Percentiles rank a stretch among this genome's conserved stretches.
Evolutionary conservation across 495 filamentous ascomycete genomes (phyloP).

Genomic region (Penicilliopsis zonata): DNA sequence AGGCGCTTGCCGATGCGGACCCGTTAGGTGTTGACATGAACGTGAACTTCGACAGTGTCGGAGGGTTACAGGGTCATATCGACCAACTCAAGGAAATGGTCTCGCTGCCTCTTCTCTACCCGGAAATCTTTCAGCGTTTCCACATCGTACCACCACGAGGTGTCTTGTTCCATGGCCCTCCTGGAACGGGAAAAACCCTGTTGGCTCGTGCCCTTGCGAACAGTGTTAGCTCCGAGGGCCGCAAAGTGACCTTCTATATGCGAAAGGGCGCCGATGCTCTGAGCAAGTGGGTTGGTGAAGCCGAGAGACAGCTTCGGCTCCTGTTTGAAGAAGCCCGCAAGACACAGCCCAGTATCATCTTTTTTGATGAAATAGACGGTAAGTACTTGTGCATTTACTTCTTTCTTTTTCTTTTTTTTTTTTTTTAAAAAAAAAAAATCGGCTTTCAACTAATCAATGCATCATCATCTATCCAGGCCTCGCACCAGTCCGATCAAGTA

Average conservation of each 20-base stretch:
- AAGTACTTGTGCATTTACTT: slow-evolving; percentile 8
- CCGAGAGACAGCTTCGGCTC: slow-evolving; percentile 82
- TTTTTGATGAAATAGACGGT: slow-evolving; percentile 98
- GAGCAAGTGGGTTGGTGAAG: slow-evolving; percentile 98
- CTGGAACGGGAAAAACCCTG: slow-evolving; percentile 94
- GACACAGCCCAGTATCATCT: slow-evolving; percentile 96
- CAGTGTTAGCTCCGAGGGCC: slow-evolving; percentile 64
- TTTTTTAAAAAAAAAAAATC: neutral
- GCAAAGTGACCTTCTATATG: slow-evolving; percentile 98
- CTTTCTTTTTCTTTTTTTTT: neutral
- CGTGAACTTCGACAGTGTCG: slow-evolving; percentile 86
- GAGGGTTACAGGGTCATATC: slow-evolving; percentile 83
- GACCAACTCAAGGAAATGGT: slow-evolving; percentile 98
- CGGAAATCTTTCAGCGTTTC: slow-evolving; percentile 86
- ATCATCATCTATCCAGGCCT: slow-evolving; percentile 38
- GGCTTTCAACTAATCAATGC: slow-evolving; percentile 1
- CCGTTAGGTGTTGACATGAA: slow-evolving; percentile 83
- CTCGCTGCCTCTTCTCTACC: slow-evolving; percentile 81
- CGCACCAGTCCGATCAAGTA: slow-evolving; percentile 89
- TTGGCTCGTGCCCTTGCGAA: slow-evolving; percentile 84
- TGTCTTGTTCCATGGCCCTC: slow-evolving; percentile 92
- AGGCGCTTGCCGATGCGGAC: slow-evolving; percentile 79
- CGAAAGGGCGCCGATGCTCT: slow-evolving; percentile 93
- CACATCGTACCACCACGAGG: slow-evolving; percentile 87
- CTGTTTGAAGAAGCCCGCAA: slow-evolving; percentile 93